Evolutionary conservation across 495 filamentous ascomycete species (phyloP).

Genomic region (Neurospora tetrasperma): DNA sequence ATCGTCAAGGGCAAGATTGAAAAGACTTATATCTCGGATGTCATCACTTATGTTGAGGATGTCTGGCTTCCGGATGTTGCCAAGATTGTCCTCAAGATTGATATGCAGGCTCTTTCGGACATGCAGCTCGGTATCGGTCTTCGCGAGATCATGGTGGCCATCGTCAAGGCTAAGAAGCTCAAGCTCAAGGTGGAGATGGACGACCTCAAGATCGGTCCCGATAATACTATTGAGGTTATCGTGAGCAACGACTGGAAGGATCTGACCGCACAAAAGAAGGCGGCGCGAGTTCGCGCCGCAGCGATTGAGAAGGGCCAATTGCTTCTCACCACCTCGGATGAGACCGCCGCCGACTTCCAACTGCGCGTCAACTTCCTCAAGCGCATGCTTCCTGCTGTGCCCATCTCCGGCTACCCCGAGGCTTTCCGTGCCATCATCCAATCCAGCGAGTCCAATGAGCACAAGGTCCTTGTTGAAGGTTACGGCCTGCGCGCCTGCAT

Average conservation of each 20-base stretch:
- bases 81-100: constrained; percentile 65
- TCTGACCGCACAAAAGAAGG: constrained; percentile 27
- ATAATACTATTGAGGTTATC: constrained; percentile 44
- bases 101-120: constrained; percentile 62
- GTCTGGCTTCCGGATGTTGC: constrained; percentile 66
- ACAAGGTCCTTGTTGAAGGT: constrained; percentile 82
- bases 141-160: constrained; percentile 58
- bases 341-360: constrained; percentile 56
- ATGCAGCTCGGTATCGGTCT: constrained; percentile 68
- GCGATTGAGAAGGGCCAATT: constrained; percentile 20
- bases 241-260: constrained; percentile 41
- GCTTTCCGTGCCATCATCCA: constrained; percentile 84
- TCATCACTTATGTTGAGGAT: constrained; percentile 69
- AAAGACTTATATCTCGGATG: constrained; percentile 68
- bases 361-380: constrained; percentile 75
- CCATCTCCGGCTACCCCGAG: constrained; percentile 78
- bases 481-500: constrained; percentile 85
- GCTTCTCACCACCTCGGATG: constrained; percentile 24
- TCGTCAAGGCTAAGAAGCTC: constrained; percentile 68
- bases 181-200: constrained; percentile 49
- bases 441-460: constrained; percentile 40
- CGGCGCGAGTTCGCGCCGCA: constrained; percentile 43
- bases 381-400: constrained; percentile 64
- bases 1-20: constrained; percentile 88
- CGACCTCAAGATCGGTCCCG: constrained; percentile 22